Conservation (phyloP, 2,329 filamentous ascomycete species). For the Phaeosphaeria sp. region DNA sequence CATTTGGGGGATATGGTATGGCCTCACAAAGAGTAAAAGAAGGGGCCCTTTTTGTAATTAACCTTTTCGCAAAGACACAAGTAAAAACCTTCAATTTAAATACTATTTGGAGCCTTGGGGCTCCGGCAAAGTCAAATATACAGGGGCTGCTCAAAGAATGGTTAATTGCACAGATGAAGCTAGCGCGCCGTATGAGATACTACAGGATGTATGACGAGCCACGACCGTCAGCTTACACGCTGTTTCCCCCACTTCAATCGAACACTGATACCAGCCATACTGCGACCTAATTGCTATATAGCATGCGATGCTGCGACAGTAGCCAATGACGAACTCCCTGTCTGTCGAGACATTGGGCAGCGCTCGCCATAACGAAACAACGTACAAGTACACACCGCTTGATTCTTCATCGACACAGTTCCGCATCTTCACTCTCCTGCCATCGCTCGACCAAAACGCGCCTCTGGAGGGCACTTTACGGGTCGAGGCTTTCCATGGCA, state of each 20-base stretch:
- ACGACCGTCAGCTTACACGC: neutral
- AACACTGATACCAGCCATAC: too few species aligned
- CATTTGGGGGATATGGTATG: neutral
- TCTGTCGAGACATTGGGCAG: neutral
- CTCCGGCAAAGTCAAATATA: conserved; percentile 6
- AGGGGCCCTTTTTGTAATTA: conserved; percentile 22
- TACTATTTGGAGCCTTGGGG: conserved; percentile 27
- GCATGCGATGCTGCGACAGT: too few species aligned
- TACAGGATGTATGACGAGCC: neutral
- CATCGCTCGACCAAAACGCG: neutral
- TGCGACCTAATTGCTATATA: too few species aligned
- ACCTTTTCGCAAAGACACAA: conserved; percentile 17
- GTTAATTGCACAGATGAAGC: neutral
- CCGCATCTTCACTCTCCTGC: neutral
- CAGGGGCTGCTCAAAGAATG: neutral
- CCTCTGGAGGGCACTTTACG: neutral
- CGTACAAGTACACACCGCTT: neutral
- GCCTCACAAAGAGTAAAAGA: conserved; percentile 4
- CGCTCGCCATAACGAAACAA: neutral
- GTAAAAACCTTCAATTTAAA: conserved; percentile 21
- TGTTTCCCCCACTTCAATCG: too few species aligned
- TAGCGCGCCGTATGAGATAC: neutral
- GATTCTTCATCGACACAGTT: neutral
- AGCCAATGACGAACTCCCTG: neutral
- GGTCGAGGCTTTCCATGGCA: neutral